phyloP scores from a whole-genome alignment of 2,329 filamentous ascomycete species.

The Pezicula radicicola region DNA sequence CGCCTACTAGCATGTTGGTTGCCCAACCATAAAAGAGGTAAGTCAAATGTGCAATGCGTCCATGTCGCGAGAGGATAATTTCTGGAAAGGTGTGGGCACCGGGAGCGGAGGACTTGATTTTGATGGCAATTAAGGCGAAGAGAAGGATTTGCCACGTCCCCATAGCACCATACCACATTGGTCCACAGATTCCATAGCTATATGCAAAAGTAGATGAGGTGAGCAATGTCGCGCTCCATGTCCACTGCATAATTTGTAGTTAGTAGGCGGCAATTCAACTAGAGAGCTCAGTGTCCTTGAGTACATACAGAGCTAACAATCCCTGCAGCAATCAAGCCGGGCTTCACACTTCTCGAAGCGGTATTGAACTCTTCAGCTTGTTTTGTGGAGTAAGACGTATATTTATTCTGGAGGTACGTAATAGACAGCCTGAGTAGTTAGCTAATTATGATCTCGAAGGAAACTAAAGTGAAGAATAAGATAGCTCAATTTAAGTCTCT shows the following conservation, averaged over 20 bases:
- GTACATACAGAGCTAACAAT: slow-evolving; percentile 32
- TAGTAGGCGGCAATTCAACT: too few species aligned
- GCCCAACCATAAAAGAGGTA: slow-evolving; percentile 37
- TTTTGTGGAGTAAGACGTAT: slow-evolving; percentile 35
- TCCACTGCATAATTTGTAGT: slow-evolving; percentile 30
- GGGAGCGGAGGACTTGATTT: slow-evolving; percentile 37
- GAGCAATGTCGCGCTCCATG: slow-evolving; percentile 43
- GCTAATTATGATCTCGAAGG: neutral
- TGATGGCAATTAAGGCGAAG: slow-evolving; percentile 37
- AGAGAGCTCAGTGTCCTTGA: too few species aligned
- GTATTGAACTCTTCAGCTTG: slow-evolving; percentile 32
- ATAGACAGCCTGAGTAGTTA: slow-evolving; percentile 25
- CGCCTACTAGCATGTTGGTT: slow-evolving; percentile 38
- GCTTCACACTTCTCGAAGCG: slow-evolving; percentile 13
- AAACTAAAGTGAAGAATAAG: neutral
- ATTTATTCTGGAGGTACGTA: slow-evolving; percentile 39
- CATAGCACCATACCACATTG: slow-evolving; percentile 40
- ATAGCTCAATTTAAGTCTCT: neutral
- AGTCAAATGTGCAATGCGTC: slow-evolving; percentile 32
- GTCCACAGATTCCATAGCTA: slow-evolving; percentile 36
- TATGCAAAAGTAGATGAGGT: slow-evolving; percentile 39
- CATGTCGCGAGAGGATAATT: slow-evolving; percentile 36
- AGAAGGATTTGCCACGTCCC: slow-evolving; percentile 38
- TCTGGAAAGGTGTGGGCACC: slow-evolving; percentile 40
- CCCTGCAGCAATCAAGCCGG: slow-evolving; percentile 15